Percentiles rank a stretch among this genome's conserved stretches.
These are phyloP conservation scores for Pythium aquatile DNA, from an alignment of 352 stramenopile genomes.

Conservation along the genomic window DNA sequence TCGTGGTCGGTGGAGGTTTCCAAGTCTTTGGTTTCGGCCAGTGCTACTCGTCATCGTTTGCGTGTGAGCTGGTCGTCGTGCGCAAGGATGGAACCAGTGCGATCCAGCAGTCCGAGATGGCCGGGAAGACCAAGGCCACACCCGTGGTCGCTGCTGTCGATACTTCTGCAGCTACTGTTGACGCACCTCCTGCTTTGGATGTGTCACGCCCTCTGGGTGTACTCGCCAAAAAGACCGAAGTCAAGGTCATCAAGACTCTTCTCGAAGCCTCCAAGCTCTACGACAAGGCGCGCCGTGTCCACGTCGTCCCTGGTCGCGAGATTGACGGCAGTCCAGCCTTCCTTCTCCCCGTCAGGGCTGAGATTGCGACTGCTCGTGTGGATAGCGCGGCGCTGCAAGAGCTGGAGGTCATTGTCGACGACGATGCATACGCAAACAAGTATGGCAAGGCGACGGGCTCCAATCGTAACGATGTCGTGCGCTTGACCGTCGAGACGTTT, in stretches of 20 bases:
- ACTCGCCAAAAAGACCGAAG: constrained; percentile 52
- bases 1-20: constrained; percentile 71
- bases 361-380: constrained; percentile 33
- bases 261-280: constrained; percentile 63
- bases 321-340: constrained; percentile 37
- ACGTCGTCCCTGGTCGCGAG: constrained; percentile 32
- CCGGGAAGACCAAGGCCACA: constrained; percentile 1
- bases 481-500: constrained; percentile 49
- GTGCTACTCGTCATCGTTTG: constrained; percentile 66
- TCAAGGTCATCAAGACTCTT: constrained; percentile 81
- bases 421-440: constrained; percentile 72
- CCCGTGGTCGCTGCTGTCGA: background rate
- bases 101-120: background rate
- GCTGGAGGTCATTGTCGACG: constrained; percentile 46
- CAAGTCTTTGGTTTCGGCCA: constrained; percentile 86
- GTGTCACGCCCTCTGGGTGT: constrained; percentile 26
- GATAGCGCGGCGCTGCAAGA: constrained; percentile 32
- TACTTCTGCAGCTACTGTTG: background rate
- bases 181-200: background rate
- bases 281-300: constrained; percentile 78
- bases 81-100: constrained; percentile 18
- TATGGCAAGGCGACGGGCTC: constrained; percentile 66
- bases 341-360: constrained; percentile 53
- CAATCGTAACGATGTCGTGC: constrained; percentile 76
- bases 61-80: constrained; percentile 49